Percentiles rank a stretch among this genome's conserved stretches.
Evolutionary conservation across 768 basidiomycete species (phyloP).

Genomic region (Tephrocybe rancida): DNA sequence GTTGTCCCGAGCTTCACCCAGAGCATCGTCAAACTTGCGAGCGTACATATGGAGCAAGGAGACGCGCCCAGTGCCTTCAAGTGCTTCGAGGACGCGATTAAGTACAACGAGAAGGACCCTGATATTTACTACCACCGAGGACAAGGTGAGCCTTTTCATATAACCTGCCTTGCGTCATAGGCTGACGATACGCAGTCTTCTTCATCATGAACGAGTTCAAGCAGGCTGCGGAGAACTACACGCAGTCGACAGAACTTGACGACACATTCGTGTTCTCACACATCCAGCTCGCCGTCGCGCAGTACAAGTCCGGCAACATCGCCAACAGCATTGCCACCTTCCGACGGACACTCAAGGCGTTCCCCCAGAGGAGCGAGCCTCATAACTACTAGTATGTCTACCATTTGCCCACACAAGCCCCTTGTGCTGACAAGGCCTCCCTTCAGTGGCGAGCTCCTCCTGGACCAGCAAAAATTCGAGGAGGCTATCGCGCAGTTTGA

Average conservation of each 20-base stretch:
- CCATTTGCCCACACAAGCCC: not conserved
- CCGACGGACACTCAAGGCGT: conserved; percentile 78
- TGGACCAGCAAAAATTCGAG: conserved; percentile 87
- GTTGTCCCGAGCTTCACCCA: conserved; percentile 76
- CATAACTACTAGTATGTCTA: conserved; percentile 88
- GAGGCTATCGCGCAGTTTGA: conserved; percentile 95
- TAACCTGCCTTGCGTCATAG: not conserved
- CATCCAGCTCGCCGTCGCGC: conserved; percentile 95
- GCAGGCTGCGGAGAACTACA: conserved; percentile 89
- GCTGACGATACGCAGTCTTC: conserved; percentile 55
- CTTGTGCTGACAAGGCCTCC: not conserved
- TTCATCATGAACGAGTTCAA: conserved; percentile 94
- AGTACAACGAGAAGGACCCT: conserved; percentile 80
- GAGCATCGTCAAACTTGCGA: conserved; percentile 94
- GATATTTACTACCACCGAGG: conserved; percentile 99
- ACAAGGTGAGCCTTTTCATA: conserved; percentile 60
- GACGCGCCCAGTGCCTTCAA: conserved; percentile 81
- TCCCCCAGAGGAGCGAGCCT: conserved; percentile 88
- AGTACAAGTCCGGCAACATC: conserved; percentile 85
- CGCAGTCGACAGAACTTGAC: conserved; percentile 86
- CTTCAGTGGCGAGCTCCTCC: conserved; percentile 84
- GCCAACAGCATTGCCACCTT: conserved; percentile 90
- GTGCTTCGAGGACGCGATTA: conserved; percentile 89
- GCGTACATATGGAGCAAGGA: conserved; percentile 95
- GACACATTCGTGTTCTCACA: conserved; percentile 93